Evolutionary conservation across 371 early-diverging fungal genomes (phyloP), one percentile per base, ranked within the genome.

Genomic region (Mucor plumbeus): DNA sequence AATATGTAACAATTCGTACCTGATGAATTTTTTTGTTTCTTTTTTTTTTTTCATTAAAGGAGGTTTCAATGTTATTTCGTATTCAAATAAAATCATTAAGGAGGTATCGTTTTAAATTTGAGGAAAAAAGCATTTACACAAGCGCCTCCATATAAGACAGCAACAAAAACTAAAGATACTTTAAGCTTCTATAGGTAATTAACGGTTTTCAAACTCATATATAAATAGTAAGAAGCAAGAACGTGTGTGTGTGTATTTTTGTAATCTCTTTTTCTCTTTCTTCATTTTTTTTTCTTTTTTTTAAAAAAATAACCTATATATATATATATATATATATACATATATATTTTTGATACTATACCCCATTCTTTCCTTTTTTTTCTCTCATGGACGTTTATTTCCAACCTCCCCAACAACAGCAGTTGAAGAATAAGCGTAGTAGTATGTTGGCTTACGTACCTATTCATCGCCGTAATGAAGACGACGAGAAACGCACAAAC

Each of bases 371-470:
- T 59, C 36, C 43, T 36, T 59, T 31, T 10, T 31, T 43, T 38
- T 38, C 9, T 50, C 26, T 50, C 50, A 57, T 65, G 58, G 59
- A 58, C 62, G 38, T 47, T 17, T 36, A 48, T 48, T 19, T 15
- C 36, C 31, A 33, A 15, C 26, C 41, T 9, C 33, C 26, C 26
- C 31, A 33, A 55, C 61, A 53, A 57, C 69, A 65, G 53, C 61
- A 59, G 31, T 15, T 55, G 17, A 67, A 64, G 44, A 59, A 36
- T 53, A 61, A 69, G 21, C 63, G 67, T 48, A 66, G 57, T 59
- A 73, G 63, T 41, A 64, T 63, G 62, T 66, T 50, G 17, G 61
- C 73, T 14, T 74, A 77, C 68, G 70, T 77, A n/a, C 75, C 78
- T 40, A 62, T 70, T 55, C 78, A 77, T 63, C 74, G 74, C 58